Evolutionary conservation across 768 basidiomycete species (phyloP).

Genomic region (Tulasnella sp.): DNA sequence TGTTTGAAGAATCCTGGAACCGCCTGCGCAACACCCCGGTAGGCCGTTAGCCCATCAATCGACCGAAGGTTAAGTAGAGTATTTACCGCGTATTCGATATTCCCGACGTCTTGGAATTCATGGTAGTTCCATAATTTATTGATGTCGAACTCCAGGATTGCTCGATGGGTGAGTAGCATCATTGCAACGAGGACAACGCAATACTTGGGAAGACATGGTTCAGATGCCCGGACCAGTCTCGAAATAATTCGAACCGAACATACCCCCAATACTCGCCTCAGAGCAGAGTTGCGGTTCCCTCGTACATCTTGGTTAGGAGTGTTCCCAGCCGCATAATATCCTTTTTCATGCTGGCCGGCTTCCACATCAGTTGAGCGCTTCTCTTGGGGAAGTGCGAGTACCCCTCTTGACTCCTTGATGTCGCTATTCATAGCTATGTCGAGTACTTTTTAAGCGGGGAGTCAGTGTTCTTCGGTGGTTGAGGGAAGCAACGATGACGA

Average conservation of each 20-base stretch:
- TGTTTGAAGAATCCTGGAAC: constrained; percentile 46
- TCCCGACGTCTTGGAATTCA: background rate
- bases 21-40: constrained; percentile 30
- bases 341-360: background rate
- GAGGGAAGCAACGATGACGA: background rate
- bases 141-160: background rate
- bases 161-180: background rate
- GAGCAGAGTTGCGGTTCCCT: background rate
- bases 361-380: background rate
- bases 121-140: background rate
- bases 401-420: background rate
- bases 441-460: background rate
- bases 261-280: background rate
- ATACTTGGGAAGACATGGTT: background rate
- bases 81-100: background rate
- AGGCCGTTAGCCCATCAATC: background rate
- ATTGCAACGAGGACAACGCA: background rate
- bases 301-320: background rate
- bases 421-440: background rate
- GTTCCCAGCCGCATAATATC: background rate
- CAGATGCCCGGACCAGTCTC: background rate
- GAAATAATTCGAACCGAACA: background rate
- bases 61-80: background rate
- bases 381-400: background rate
- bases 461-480: background rate